phyloP scores from a whole-genome alignment of 2,329 filamentous ascomycete species.

The Coniochaeta sp. region DNA sequence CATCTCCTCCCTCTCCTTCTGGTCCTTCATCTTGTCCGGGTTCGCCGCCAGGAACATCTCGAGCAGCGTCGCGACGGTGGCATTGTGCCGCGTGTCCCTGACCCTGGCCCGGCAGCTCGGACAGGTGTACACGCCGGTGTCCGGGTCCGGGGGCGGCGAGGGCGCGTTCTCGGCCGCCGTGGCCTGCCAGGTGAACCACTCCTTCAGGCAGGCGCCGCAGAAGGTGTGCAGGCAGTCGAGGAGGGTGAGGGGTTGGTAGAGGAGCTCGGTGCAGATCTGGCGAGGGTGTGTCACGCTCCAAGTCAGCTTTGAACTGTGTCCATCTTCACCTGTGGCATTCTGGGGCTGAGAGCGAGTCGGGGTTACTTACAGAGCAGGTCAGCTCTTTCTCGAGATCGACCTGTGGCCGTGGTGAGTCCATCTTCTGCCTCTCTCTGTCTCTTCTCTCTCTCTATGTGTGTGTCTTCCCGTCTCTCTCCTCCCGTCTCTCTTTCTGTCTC shows the following conservation, averaged over 20 bases:
- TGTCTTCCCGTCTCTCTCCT: background rate
- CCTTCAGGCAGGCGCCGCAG: conserved; percentile 89
- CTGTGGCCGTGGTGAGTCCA: conserved; percentile 43
- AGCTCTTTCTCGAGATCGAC: conserved; percentile 86
- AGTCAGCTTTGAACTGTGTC: no score
- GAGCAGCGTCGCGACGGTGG: conserved; percentile 79
- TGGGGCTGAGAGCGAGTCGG: background rate
- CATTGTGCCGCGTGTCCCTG: conserved; percentile 81
- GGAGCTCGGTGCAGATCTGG: conserved; percentile 97
- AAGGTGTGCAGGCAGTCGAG: conserved; percentile 94
- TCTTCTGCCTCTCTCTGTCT: conserved; percentile 15
- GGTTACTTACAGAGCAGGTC: conserved; percentile 73
- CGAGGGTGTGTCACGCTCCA: background rate
- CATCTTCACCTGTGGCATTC: no score
- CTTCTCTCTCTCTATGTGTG: background rate
- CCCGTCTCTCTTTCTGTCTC: no score
- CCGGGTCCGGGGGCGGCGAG: conserved; percentile 32
- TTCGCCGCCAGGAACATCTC: conserved; percentile 82
- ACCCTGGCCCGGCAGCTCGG: conserved; percentile 85
- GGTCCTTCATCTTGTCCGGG: conserved; percentile 63
- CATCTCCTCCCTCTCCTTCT: conserved; percentile 70
- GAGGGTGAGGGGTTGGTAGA: conserved; percentile 83
- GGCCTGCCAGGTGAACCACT: conserved; percentile 87
- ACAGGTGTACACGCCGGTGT: conserved; percentile 65
- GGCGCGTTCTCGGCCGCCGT: conserved; percentile 45